Evolutionary conservation across 2,329 filamentous ascomycete species (phyloP), one percentile per base, ranked within the genome.

Genomic region (Aspergillus versicolor): DNA sequence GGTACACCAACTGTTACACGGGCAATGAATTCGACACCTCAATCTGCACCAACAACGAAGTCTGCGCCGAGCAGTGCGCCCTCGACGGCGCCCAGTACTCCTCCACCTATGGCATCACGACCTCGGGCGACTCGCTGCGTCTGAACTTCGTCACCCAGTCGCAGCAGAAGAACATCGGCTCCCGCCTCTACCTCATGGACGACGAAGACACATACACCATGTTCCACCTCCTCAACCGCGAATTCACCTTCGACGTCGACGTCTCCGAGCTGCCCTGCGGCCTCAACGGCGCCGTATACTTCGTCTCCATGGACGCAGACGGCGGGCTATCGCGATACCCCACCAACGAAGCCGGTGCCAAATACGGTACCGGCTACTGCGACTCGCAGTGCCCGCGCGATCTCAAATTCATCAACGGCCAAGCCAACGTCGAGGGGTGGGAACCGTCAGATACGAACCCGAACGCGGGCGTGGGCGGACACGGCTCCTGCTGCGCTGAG

Each of bases 161-260:
- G 67, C 19, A 53, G 40, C 58, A 60, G 56, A 65, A 63, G 56
- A 79, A 77, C 60, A 64, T 79, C 45, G 75, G 75, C 37, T 78
- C 84, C 54, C 82, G 88, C 64, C 74, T 87, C 43, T 90, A 88
- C 71, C 79, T 90, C 61, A 82, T 90, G 77, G 81, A 82, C 64
- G 76, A 79, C 51, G 82, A 86, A 44, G 78, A 77, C 63, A 82
- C 81, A 58, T 90, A 90, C 73, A 76, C 88, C 75, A 81, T 82
- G 68, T 86, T 89, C 75, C 80, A 84, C 58, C 78, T 89, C 57
- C 78, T 85, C 53, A 85, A 84, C 73, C 81, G 87, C 67, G 88
- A 90, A 73, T 86, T 90, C 75, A 87, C 85, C 54, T 89, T 90
- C 60, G 87, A 89, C 54, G 87, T 89, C 24, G 88, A 90, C 69